Evolutionary conservation across 768 basidiomycete genomes (phyloP), one percentile per base, ranked within the genome.

Genomic region (Asterophora parasitica): DNA sequence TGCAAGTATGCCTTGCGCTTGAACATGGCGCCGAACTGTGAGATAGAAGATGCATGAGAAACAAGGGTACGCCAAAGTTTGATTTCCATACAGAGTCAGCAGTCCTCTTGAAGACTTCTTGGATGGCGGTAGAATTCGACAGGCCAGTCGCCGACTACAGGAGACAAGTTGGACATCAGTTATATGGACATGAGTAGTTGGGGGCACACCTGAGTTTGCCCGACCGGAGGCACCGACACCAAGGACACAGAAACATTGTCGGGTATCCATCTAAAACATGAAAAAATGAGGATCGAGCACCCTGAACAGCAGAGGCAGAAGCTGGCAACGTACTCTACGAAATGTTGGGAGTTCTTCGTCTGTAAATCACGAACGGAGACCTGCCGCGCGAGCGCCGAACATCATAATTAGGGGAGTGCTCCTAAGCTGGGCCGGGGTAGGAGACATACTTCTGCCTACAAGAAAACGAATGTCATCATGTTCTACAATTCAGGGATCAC

Each of bases 191-290:
- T 46, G 45, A 33, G 30, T 5, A 12, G 3, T 51, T 2, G 46
- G 23, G 26, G 26, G 66, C 74, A 45, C 57, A 82, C 84, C 69
- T 82, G 78, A 47, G 75, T 74, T 56, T 89, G 82, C 23, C 88
- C 90, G 9, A 89, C 83, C 20, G 90, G 90, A 4, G 90, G 88
- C 1, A 91, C 85, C 2, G 84, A 83, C 51, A 89, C 88, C 41
- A 92, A 66, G 0, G 88, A 86, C 13, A 90, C 82, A 0, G 89
- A 92, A 7, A 92, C 84, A 53, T 92, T 92, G 65, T 92, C 91
- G 6, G 90, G 90, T 55, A 92, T 91, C 91, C 90, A 91, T 57
- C 85, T 88, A 46, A 43, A 3, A 23, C 23, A 23, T 6, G n/a
- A 35, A 45, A 36, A 37, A 30, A 44, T 16, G 39, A 34, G 58